Evolutionary conservation across 345 rosid species (phyloP).

Genomic region (Salix udensis): DNA sequence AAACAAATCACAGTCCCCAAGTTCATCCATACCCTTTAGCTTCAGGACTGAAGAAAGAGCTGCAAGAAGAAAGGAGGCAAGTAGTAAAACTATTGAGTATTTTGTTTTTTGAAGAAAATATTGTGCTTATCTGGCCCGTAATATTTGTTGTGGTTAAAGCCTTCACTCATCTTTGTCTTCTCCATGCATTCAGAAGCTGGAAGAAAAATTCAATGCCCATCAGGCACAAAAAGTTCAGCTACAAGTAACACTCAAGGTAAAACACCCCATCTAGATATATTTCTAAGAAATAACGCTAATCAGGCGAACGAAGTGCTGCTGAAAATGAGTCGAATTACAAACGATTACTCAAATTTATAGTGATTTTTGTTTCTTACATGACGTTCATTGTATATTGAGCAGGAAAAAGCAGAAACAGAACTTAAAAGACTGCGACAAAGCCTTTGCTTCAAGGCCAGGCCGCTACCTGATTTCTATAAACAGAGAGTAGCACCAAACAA

Average conservation of each 20-base stretch:
- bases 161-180: background rate
- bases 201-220: conserved; percentile 66
- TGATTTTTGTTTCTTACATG: background rate
- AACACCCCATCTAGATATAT: background rate
- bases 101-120: background rate
- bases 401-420: conserved; percentile 69
- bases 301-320: background rate
- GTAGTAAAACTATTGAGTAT: background rate
- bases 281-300: background rate
- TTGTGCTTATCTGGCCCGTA: too few species aligned
- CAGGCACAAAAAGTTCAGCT: conserved; percentile 44
- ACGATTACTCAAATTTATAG: background rate
- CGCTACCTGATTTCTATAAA: conserved; percentile 81
- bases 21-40: conserved; percentile 57
- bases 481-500: conserved; percentile 37
- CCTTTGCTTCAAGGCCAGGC: conserved; percentile 92
- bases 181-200: conserved; percentile 52
- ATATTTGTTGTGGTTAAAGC: too few species aligned
- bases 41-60: conserved; percentile 82
- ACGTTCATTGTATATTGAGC: conserved; percentile 14
- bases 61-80: conserved; percentile 73
- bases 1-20: conserved; percentile 60
- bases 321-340: too few species aligned
- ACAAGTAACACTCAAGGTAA: conserved; percentile 50
- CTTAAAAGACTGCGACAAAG: conserved; percentile 52